These are phyloP conservation scores for Fusarium graminum DNA, from an alignment of 2,329 filamentous ascomycete species.

Conservation along the genomic window DNA sequence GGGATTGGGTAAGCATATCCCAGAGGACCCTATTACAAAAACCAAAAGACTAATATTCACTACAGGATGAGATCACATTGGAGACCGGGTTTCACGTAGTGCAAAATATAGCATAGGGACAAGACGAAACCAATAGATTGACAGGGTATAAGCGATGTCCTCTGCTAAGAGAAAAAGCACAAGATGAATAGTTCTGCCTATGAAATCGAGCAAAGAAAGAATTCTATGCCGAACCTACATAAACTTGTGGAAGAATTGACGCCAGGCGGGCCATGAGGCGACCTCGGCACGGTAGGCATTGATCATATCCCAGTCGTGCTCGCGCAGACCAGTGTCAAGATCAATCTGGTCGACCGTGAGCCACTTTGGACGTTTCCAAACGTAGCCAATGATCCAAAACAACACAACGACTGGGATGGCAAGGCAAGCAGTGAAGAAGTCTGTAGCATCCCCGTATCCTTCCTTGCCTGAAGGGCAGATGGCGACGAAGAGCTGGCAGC, in stretches of 20 bases:
- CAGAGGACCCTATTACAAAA: not conserved
- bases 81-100: not conserved
- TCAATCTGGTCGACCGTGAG: conserved; percentile 71
- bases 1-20: not conserved
- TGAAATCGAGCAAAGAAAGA: not conserved
- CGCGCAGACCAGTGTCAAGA: conserved; percentile 73
- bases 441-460: conserved; percentile 57
- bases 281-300: conserved; percentile 65
- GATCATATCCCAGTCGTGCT: conserved; percentile 73
- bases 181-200: not conserved
- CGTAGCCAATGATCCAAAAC: conserved; percentile 69
- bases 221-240: not conserved
- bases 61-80: accelerated
- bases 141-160: conserved; percentile 33
- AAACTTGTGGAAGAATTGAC: conserved; percentile 43
- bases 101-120: not conserved
- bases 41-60: not conserved
- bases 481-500: conserved; percentile 66
- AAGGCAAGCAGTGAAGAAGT: conserved; percentile 68
- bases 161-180: conserved; percentile 23
- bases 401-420: conserved; percentile 65
- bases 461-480: conserved; percentile 55
- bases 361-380: conserved; percentile 76
- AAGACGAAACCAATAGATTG: conserved; percentile 26
- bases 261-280: conserved; percentile 64